These are phyloP conservation scores for Chenopodium quinoa DNA, from an alignment of 148 eudicot genomes.

Conservation along the genomic window DNA sequence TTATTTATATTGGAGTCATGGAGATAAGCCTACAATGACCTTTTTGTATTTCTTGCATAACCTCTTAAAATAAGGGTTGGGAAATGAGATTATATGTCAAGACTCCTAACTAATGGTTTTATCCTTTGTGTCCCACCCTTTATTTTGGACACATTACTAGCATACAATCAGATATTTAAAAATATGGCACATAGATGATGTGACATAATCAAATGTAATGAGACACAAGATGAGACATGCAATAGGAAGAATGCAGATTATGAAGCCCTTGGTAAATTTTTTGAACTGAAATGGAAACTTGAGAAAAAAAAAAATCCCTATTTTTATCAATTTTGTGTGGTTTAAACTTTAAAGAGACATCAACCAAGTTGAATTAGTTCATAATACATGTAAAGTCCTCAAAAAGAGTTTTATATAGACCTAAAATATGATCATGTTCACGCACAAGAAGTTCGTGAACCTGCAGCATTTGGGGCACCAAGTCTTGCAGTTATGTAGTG, in stretches of 20 bases:
- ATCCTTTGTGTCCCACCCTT: no score
- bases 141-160: no score
- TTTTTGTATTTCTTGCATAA: neutral
- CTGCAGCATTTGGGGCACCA: conserved; percentile 12
- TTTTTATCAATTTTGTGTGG: neutral
- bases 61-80: neutral
- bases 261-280: no score
- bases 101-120: no score
- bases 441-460: neutral
- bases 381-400: neutral
- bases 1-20: neutral
- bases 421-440: neutral
- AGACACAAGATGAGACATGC: no score
- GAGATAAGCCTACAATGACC: neutral
- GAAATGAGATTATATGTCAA: no score
- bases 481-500: conserved; percentile 14
- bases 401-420: neutral
- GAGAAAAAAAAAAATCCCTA: neutral
- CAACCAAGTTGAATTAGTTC: neutral
- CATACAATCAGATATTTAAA: no score
- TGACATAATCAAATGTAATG: no score
- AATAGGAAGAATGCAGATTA: no score
- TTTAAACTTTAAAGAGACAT: neutral
- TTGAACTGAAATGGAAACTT: neutral
- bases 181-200: no score